Evolutionary conservation across 352 stramenopile genomes (phyloP).

Genomic region (Achlya hypogyna): DNA sequence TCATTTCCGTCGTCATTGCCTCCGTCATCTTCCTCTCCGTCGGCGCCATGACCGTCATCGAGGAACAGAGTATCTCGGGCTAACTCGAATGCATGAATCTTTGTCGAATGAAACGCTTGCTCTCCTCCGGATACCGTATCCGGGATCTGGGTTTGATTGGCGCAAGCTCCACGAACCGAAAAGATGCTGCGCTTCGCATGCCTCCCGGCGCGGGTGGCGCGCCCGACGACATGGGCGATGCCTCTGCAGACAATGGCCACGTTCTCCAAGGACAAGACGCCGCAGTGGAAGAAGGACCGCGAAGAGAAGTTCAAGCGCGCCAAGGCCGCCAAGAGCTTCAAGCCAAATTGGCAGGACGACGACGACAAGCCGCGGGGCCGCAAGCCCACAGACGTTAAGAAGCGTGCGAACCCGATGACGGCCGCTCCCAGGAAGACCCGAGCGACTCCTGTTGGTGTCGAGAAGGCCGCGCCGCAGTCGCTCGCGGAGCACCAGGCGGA

Average conservation of each 20-base stretch:
- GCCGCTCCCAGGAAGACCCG: no score
- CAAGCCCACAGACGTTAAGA: no score
- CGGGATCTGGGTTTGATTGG: neutral
- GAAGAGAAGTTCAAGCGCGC: conserved; percentile 16
- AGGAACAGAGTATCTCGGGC: neutral
- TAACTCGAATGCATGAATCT: neutral
- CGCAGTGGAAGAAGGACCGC: conserved; percentile 19
- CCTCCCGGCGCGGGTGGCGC: neutral
- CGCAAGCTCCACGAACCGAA: neutral
- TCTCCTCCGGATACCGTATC: neutral
- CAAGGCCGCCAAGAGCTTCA: neutral
- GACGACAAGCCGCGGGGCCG: no score
- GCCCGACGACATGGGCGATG: neutral
- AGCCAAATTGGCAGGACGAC: neutral
- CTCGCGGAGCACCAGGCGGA: conserved; percentile 10
- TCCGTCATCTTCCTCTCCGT: conserved; percentile 7
- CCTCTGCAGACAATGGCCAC: neutral
- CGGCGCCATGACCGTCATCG: conserved; percentile 13
- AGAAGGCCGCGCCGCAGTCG: neutral
- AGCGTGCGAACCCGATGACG: neutral
- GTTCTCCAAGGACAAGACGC: neutral
- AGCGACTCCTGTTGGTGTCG: no score
- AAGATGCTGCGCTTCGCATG: neutral
- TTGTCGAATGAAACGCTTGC: neutral
- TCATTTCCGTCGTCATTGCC: conserved; percentile 14